Conservation (phyloP, 2,329 filamentous ascomycete genomes). For the Colletotrichum musae region DNA sequence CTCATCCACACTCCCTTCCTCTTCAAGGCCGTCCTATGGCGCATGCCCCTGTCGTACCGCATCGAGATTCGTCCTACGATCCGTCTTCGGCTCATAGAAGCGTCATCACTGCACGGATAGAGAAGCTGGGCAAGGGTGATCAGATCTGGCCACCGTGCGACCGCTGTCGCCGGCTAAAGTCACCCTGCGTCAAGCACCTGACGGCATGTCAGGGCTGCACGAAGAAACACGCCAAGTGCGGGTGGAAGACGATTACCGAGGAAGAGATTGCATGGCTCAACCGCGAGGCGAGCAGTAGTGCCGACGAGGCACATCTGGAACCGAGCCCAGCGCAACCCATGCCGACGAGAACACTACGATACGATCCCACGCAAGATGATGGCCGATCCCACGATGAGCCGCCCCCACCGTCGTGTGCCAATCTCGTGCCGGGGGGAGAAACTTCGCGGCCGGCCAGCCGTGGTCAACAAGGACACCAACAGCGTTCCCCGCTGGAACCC, state of each 20-base stretch:
- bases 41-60: slow-evolving; percentile 47
- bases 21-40: slow-evolving; percentile 45
- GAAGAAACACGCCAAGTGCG: slow-evolving; percentile 90
- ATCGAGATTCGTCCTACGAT: slow-evolving; percentile 47
- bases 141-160: slow-evolving; percentile 87
- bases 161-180: slow-evolving; percentile 82
- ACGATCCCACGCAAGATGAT: slow-evolving; percentile 39
- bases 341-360: slow-evolving; percentile 41
- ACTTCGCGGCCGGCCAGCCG: slow-evolving; percentile 37
- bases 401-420: slow-evolving; percentile 7
- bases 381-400: slow-evolving; percentile 30
- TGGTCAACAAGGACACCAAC: slow-evolving; percentile 31
- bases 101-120: slow-evolving; percentile 82
- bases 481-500: slow-evolving; percentile 32
- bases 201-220: slow-evolving; percentile 91
- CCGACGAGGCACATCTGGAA: slow-evolving; percentile 50
- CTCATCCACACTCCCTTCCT: slow-evolving; percentile 44
- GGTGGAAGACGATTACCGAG: slow-evolving; percentile 85
- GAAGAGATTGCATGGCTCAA: slow-evolving; percentile 69
- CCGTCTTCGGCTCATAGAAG: slow-evolving; percentile 55
- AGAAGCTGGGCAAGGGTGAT: slow-evolving; percentile 81
- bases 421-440: slow-evolving; percentile 32
- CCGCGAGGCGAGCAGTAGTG: slow-evolving; percentile 46
- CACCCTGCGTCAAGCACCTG: slow-evolving; percentile 87
- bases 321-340: slow-evolving; percentile 41